A percentile compares a stretch with the other conserved stretches of the same genome.
phyloP scores from a whole-genome alignment of 805 yeast species.

The Cyberlindnera xishuangbannaensis region DNA sequence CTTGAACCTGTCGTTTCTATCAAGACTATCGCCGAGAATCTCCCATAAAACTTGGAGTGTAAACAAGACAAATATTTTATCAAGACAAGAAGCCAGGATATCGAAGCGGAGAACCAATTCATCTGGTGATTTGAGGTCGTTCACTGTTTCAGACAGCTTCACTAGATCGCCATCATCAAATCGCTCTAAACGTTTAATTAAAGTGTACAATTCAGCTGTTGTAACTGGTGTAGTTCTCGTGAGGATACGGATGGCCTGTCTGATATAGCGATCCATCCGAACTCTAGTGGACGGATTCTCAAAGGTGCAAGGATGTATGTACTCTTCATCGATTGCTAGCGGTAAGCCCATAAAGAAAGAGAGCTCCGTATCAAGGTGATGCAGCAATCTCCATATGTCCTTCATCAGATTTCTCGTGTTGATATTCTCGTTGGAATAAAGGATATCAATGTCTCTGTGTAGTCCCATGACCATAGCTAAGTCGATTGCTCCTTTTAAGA shows the following conservation, averaged over 20 bases:
- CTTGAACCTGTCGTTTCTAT: constrained; percentile 8
- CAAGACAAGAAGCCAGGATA: constrained; percentile 2
- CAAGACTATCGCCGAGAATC: constrained; percentile 11
- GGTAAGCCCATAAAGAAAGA: constrained; percentile 22
- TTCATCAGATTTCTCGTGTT: constrained; percentile 6
- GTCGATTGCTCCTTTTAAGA: constrained; percentile 15
- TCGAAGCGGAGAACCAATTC: constrained; percentile 4
- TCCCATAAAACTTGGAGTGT: constrained; percentile 18
- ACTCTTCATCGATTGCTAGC: constrained; percentile 16
- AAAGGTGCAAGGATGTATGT: constrained; percentile 3
- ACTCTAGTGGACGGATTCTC: constrained; percentile 1
- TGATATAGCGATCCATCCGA: constrained; percentile 7
- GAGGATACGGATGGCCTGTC: constrained; percentile 11
- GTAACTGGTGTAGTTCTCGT: constrained; percentile 6
- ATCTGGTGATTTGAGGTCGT: constrained; percentile 3
- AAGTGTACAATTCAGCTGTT: constrained; percentile 10
- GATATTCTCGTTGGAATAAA: constrained; percentile 10
- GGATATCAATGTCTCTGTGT: constrained; percentile 17
- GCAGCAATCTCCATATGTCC: constrained; percentile 17
- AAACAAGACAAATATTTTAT: constrained; percentile 8
- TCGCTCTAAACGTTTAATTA: constrained; percentile 14
- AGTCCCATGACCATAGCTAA: constrained; percentile 24
- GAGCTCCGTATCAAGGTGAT: constrained; percentile 14
- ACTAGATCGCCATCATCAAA: constrained; percentile 10
- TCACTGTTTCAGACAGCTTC: constrained; percentile 10